phyloP scores from a whole-genome alignment of 2,329 filamentous ascomycete genomes.

The Emergomyces orientalis region DNA sequence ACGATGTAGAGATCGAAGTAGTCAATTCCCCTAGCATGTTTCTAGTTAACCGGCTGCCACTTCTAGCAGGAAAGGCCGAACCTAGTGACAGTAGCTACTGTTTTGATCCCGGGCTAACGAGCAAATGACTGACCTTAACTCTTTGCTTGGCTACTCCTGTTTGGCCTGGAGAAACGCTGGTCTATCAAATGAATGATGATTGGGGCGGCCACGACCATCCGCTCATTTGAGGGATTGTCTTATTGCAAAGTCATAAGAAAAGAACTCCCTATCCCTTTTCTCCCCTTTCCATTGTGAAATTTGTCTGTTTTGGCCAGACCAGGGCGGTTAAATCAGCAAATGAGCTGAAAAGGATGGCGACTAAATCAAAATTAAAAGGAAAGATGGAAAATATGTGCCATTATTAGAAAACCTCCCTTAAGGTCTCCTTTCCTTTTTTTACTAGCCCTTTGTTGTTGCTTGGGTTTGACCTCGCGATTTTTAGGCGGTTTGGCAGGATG shows the following conservation, averaged over 20 bases:
- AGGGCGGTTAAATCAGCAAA: background rate
- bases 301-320: background rate
- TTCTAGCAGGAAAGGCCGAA: background rate
- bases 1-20: constrained; percentile 88
- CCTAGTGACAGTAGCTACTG: background rate
- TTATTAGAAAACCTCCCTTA: too few relatives aligned
- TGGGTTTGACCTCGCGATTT: too few relatives aligned
- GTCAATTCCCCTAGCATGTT: constrained; percentile 54
- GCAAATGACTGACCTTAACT: background rate
- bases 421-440: too few relatives aligned
- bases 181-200: background rate
- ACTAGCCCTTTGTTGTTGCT: too few relatives aligned
- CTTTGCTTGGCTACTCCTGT: background rate
- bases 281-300: background rate
- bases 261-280: background rate
- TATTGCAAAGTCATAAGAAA: background rate
- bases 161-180: background rate
- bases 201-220: background rate
- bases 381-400: background rate
- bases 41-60: background rate
- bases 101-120: background rate
- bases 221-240: background rate
- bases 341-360: background rate
- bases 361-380: background rate
- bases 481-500: too few relatives aligned